Base-by-base conservation (phyloP, 78 protist species). In the Dictyostelium purpureum region DNA sequence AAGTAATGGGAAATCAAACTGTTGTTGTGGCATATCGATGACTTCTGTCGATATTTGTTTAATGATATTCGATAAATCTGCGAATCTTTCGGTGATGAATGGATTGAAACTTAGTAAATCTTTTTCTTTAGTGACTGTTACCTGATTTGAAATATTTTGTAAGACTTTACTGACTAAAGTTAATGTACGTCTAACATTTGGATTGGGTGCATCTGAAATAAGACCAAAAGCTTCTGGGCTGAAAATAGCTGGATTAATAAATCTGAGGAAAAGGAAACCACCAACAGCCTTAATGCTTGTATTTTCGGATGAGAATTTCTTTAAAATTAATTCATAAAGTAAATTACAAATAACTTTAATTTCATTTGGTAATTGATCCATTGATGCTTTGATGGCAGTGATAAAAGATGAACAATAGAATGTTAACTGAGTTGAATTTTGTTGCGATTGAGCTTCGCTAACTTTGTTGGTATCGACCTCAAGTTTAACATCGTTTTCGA, bases 81-180 rank as follows among this genome's bases (percentile, higher is more conserved):
- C 43, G 26, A 71, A 45, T 71, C 42, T 71, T 12, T 19, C 11
- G 6, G 61, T 26, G 14, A 71, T 71, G 31, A 45, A 45, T 11
- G 1, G 1, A 56, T 77, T 77, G 24, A 11, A 77, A 24, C 40
- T 28, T 37, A 16, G 4, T n/a, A 77, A 24, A 24, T 38, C 52
- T 6, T 7, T 26, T 40, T 77, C 83, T 56, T 77, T 77, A 11
- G 52, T 12, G 24, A 77, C 35, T 1, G 24, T 38, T n/a, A 77
- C 49, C 38, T 77, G 83, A 56, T 77, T 77, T 38, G 83, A 77
- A 38, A 77, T 56, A 26, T 77, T 77, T 77, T 77, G 83, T n/a
- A 77, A 52, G 2, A 77, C 56, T 56, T 77, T 77, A 11, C 57
- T 56, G 2, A 77, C 42, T 1, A 77, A 24, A 14, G 83, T 77